Base-by-base conservation (phyloP, 306 rosid genomes). In the Comarum palustre region DNA sequence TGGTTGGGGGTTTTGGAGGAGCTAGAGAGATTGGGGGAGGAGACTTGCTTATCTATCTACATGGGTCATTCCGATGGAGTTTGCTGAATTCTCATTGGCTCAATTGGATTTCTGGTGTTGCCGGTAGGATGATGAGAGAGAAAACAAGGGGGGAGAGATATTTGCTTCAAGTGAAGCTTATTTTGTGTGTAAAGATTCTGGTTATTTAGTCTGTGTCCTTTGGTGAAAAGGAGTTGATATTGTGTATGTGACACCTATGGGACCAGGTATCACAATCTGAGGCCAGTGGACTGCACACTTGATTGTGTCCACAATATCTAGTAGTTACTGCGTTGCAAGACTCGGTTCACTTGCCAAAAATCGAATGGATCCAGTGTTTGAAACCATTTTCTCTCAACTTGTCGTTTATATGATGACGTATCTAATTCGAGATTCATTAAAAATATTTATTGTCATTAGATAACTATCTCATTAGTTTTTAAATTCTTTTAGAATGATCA, bases 11-110 rank as follows among this genome's bases (percentile, higher is more conserved):
- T 31, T 32, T 50, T 16, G 74, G 58, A 51, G 51, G 72, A n/a
- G n/a, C n/a, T n/a, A 51, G 77, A 79, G 79, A 20, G 58, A 70
- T 20, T 55, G 73, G 27, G 41, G 39, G 38, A 46, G 74, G 34
- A 6, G 6, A 31, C 31, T 31, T 31, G 45, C 60, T 32, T 31
- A 76, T 74, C 84, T 82, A 86, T 88, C 90, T 76, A 1, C 17
- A 78, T 42, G 72, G 76, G 75, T 77, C 61, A 22, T 73, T 66
- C 7, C 45, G 96, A 85, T 88, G 90, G 86, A 85, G 90, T 78
- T 78, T 85, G 74, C 64, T 82, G 85, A 31, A 77, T 54, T 85
- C 84, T 92, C 82, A 92, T 90, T 90, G 96, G 97, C 38, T 68
- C 80, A 38, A 39, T 25, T 58, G 84, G 97, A 92, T 92, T 89